Conservation (phyloP, 805 yeast genomes). For the Candida verbasci region DNA sequence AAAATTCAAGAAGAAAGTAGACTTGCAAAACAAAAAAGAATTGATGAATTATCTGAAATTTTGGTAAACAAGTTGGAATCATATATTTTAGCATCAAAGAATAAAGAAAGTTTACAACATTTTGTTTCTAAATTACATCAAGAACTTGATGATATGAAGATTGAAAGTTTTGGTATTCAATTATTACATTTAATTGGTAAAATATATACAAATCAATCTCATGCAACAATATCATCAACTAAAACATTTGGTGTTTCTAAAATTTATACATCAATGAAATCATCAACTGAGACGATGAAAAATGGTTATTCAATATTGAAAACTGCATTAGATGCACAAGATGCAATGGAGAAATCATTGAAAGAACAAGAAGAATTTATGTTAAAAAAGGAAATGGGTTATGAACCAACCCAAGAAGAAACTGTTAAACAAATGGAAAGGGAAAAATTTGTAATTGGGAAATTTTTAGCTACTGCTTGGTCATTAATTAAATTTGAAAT, state of each 20-base stretch:
- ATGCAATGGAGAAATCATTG: constrained; percentile 61
- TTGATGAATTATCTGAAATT: constrained; percentile 46
- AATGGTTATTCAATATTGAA: constrained; percentile 79
- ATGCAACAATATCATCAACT: constrained; percentile 66
- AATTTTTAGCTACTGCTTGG: constrained; percentile 93
- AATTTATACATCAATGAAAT: constrained; percentile 73
- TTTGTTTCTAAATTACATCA: constrained; percentile 48
- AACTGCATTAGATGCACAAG: constrained; percentile 85
- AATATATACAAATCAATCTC: constrained; percentile 71
- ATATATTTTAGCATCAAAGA: constrained; percentile 56
- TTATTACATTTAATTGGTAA: constrained; percentile 78
- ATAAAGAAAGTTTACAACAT: constrained; percentile 54
- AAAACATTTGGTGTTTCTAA: constrained; percentile 86
- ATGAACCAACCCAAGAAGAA: constrained; percentile 33
- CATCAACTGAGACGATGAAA: constrained; percentile 77
- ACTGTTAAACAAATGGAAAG: constrained; percentile 51
- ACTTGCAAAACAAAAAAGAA: constrained; percentile 44
- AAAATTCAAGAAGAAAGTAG: constrained; percentile 53
- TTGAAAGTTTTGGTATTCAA: constrained; percentile 94
- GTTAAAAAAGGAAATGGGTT: constrained; percentile 22
- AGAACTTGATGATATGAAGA: constrained; percentile 77
- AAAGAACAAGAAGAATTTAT: constrained; percentile 56
- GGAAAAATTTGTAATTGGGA: constrained; percentile 81
- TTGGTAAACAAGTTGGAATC: constrained; percentile 46
- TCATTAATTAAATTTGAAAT: constrained; percentile 87